Percentiles rank a stretch among this genome's conserved stretches.
These are phyloP conservation scores for Sporisorium sorghi DNA, from an alignment of 1,284 basidiomycete species.

Conservation along the genomic window DNA sequence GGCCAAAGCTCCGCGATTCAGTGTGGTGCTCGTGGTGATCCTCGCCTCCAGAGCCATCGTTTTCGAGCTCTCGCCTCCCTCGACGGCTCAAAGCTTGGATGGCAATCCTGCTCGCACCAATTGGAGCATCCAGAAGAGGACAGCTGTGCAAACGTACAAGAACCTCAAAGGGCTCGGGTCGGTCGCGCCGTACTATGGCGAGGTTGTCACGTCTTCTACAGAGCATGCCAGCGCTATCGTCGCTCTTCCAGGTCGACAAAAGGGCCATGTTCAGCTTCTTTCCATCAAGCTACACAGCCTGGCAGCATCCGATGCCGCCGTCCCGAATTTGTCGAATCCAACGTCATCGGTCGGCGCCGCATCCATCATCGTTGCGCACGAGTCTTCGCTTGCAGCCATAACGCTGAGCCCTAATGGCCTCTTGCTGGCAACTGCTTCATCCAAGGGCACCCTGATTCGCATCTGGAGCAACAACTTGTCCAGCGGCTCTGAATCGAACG, in stretches of 20 bases:
- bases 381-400: conserved; percentile 48
- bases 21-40: conserved; percentile 48
- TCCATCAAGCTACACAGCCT: conserved; percentile 18
- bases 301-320: neutral
- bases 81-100: neutral
- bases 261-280: conserved; percentile 61
- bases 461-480: conserved; percentile 51
- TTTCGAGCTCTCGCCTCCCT: conserved; percentile 48
- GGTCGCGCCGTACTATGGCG: conserved; percentile 19
- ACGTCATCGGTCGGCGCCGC: conserved; percentile 39
- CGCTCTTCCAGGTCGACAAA: conserved; percentile 57
- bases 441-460: conserved; percentile 58
- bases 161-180: conserved; percentile 44
- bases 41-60: conserved; percentile 52
- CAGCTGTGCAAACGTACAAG: conserved; percentile 44
- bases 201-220: neutral
- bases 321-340: conserved; percentile 2
- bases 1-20: neutral
- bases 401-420: conserved; percentile 46
- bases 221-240: conserved; percentile 27
- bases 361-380: conserved; percentile 61
- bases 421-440: conserved; percentile 55
- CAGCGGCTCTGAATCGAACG: neutral
- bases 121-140: conserved; percentile 48
- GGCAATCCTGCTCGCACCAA: conserved; percentile 1